Evolutionary conservation across 805 yeast species (phyloP).

Genomic region (Saccharomycopsis lassenensis): DNA sequence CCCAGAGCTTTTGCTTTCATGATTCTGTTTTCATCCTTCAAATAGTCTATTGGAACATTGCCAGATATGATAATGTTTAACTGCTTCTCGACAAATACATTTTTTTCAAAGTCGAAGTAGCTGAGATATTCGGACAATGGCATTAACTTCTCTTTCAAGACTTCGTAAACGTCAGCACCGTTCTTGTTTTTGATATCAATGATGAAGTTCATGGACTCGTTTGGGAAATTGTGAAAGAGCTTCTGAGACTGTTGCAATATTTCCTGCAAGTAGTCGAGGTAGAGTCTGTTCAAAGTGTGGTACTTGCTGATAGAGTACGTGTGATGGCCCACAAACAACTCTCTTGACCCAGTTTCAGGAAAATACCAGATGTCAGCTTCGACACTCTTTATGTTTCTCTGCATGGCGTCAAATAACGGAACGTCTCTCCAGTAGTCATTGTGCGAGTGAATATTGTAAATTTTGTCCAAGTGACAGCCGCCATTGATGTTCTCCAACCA

Average conservation of each 20-base stretch:
- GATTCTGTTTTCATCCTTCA: constrained; percentile 21
- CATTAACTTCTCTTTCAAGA: constrained; percentile 34
- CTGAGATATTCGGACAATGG: constrained; percentile 43
- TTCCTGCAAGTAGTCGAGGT: constrained; percentile 40
- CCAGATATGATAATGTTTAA: constrained; percentile 58
- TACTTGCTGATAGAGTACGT: constrained; percentile 32
- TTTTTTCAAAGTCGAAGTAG: constrained; percentile 30
- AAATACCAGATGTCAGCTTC: constrained; percentile 57
- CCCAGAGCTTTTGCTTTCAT: constrained; percentile 16
- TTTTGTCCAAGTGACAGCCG: no score
- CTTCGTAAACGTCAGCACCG: constrained; percentile 32
- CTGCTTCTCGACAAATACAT: constrained; percentile 36
- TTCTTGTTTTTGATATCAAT: constrained; percentile 52
- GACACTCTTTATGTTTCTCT: constrained; percentile 40
- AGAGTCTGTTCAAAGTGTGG: constrained; percentile 36
- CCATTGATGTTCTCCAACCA: no score
- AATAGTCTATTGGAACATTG: constrained; percentile 37
- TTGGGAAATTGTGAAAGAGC: constrained; percentile 33
- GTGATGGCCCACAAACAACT: constrained; percentile 55
- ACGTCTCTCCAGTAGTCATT: constrained; percentile 54
- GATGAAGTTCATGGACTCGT: constrained; percentile 32
- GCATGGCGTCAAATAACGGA: constrained; percentile 47
- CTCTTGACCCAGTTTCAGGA: no score
- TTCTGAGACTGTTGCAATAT: constrained; percentile 26
- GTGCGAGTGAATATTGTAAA: constrained; percentile 51